These are phyloP conservation scores for Calonectria leucothoes DNA, from an alignment of 2,329 filamentous ascomycete species.

Conservation along the genomic window DNA sequence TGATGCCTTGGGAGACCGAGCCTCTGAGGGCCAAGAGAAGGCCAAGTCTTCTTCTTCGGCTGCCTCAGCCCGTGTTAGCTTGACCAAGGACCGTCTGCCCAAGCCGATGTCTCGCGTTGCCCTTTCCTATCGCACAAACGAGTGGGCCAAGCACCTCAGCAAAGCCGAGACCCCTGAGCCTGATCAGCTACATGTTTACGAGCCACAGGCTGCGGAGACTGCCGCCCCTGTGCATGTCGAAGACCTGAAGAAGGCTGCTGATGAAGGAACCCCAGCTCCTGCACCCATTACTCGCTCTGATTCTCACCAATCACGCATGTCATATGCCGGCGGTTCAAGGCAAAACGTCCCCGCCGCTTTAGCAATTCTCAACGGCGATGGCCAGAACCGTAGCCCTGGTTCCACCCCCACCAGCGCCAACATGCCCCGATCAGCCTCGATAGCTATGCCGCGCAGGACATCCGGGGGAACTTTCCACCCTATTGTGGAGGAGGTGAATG, in stretches of 20 bases:
- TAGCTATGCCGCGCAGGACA: slow-evolving; percentile 38
- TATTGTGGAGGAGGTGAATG: slow-evolving; percentile 56
- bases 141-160: slow-evolving; percentile 93
- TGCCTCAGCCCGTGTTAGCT: slow-evolving; percentile 57
- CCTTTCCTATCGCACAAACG: slow-evolving; percentile 88
- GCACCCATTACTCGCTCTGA: slow-evolving; percentile 41
- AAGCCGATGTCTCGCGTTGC: slow-evolving; percentile 80
- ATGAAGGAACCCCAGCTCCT: slow-evolving; percentile 56
- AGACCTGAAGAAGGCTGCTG: slow-evolving; percentile 73
- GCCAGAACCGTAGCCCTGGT: slow-evolving; percentile 35
- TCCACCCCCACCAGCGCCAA: slow-evolving; percentile 31
- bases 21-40: slow-evolving; percentile 43
- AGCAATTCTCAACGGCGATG: slow-evolving; percentile 39
- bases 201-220: slow-evolving; percentile 55
- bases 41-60: slow-evolving; percentile 55
- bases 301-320: slow-evolving; percentile 42
- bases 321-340: slow-evolving; percentile 30
- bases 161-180: slow-evolving; percentile 78
- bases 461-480: slow-evolving; percentile 50
- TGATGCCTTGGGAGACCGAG: slow-evolving; percentile 15
- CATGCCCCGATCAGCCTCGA: slow-evolving; percentile 36
- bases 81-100: slow-evolving; percentile 74
- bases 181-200: slow-evolving; percentile 67
- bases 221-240: slow-evolving; percentile 72
- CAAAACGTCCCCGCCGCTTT: slow-evolving; percentile 39